Evolutionary conservation across 1,284 basidiomycete species (phyloP).

Genomic region (Exobasidium cylindrosporum): DNA sequence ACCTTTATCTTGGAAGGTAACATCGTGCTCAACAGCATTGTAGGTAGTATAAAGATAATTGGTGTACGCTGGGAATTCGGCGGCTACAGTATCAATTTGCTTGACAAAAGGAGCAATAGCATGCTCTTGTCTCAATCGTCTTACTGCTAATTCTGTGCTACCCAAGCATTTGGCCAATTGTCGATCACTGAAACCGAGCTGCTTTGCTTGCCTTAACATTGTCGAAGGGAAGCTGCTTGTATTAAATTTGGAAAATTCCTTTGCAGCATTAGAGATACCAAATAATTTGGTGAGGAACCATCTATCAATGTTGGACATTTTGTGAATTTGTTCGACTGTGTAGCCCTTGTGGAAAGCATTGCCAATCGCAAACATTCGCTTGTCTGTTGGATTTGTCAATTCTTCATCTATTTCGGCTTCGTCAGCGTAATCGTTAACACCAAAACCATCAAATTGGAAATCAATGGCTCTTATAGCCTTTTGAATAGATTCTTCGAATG

Average conservation of each 20-base stretch:
- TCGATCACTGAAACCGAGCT: slow-evolving; percentile 92
- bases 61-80: slow-evolving; percentile 96
- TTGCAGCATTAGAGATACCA: slow-evolving; percentile 35
- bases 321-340: slow-evolving; percentile 90
- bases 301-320: slow-evolving; percentile 94
- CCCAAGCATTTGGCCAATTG: slow-evolving; percentile 77
- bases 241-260: slow-evolving; percentile 63
- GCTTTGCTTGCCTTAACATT: slow-evolving; percentile 80
- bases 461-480: slow-evolving; percentile 97
- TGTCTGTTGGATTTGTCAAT: slow-evolving; percentile 81
- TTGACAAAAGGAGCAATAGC: slow-evolving; percentile 89
- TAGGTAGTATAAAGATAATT: slow-evolving; percentile 97
- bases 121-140: slow-evolving; percentile 77
- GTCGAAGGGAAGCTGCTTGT: slow-evolving; percentile 68
- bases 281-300: slow-evolving; percentile 93
- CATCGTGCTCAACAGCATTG: slow-evolving; percentile 88
- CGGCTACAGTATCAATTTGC: slow-evolving; percentile 97
- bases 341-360: slow-evolving; percentile 85
- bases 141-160: slow-evolving; percentile 84
- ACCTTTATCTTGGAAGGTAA: slow-evolving; percentile 83
- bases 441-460: slow-evolving; percentile 88
- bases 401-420: slow-evolving; percentile 77
- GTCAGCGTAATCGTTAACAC: slow-evolving; percentile 69
- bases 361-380: slow-evolving; percentile 85
- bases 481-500: slow-evolving; percentile 96